phyloP scores from a whole-genome alignment of 495 filamentous ascomycete species.

The Xylona heveae region DNA sequence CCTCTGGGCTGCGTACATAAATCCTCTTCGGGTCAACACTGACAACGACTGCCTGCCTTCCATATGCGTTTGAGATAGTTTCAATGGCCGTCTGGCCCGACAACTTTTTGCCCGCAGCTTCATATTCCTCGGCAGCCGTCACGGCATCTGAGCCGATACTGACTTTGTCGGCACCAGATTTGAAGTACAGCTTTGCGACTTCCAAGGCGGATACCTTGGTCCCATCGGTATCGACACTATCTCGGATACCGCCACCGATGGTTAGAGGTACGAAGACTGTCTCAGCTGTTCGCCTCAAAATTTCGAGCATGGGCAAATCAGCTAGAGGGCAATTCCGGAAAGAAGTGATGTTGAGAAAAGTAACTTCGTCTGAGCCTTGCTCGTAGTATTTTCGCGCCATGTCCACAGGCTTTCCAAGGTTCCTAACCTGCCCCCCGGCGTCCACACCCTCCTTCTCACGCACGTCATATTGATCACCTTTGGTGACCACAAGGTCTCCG shows the following conservation, averaged over 20 bases:
- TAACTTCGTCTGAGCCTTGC: constrained; percentile 89
- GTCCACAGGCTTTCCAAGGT: constrained; percentile 89
- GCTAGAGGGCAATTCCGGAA: constrained; percentile 86
- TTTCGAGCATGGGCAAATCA: constrained; percentile 90
- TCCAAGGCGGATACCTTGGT: constrained; percentile 68
- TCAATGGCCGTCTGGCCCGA: constrained; percentile 79
- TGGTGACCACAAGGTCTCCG: constrained; percentile 91
- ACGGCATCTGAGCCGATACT: constrained; percentile 95
- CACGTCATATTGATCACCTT: constrained; percentile 98
- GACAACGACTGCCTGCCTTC: constrained; percentile 91
- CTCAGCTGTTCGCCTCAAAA: constrained; percentile 63
- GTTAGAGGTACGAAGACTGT: constrained; percentile 96
- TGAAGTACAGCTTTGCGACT: constrained; percentile 93
- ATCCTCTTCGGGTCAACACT: constrained; percentile 85
- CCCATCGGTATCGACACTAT: constrained; percentile 79
- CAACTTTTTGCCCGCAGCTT: constrained; percentile 38
- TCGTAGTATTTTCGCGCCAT: constrained; percentile 90
- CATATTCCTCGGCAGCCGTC: constrained; percentile 75
- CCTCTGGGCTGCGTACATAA: constrained; percentile 50
- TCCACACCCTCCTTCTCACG: constrained; percentile 52
- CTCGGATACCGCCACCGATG: constrained; percentile 84
- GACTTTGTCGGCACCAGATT: constrained; percentile 95
- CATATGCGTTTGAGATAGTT: constrained; percentile 80
- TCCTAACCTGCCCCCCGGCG: constrained; percentile 57
- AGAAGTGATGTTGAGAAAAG: constrained; percentile 93